Base-by-base conservation (phyloP, 306 rosid genomes). In the Dicorynia guianensis region DNA sequence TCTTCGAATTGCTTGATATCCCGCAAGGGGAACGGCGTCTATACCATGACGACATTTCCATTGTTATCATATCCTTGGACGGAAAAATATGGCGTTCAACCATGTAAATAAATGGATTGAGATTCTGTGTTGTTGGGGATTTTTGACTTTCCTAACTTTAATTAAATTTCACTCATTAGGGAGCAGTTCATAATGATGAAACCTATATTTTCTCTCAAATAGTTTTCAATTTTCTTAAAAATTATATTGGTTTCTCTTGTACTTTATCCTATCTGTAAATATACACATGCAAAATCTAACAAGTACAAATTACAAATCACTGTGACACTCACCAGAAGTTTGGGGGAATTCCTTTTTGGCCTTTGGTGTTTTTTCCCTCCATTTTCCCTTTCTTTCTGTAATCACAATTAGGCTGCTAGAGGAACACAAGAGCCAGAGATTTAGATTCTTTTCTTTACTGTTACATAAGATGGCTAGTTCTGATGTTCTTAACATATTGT, bases 31-130 rank as follows among this genome's bases (percentile, higher is more conserved):
- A 89, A 52, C 82, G 96, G 13, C 92, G 97, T 5, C 75, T 84
- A 20, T 94, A 89, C 80, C 98, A 94, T 38, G 98, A 94, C 52
- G 98, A 94, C 65, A 80, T 91, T 58, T 85, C 97, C 36, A 58
- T 91, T 49, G 83, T 91, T 69, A 68, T 94, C 39, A 83, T 94
- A 66, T 89, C 89, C 3, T 76, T 94, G 40, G 94, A 94, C 75
- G 94, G 98, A 46, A 84, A 86, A 74, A 81, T 85, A 73, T 91
- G 97, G 97, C 93, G 87, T 62, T 89, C 97, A 34, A 81, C 71
- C 1, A 63, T 84, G 75, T 91, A 68, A 90, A 80, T 76, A 76
- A n/a, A 64, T 25, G 30, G 30, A n/a, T n/a, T n/a, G n/a, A n/a
- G n/a, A n/a, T n/a, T n/a, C n/a, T n/a, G n/a, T n/a, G n/a, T n/a